These are phyloP conservation scores for Cladosporium colombiae DNA, from an alignment of 2,329 filamentous ascomycete genomes.

Conservation along the genomic window DNA sequence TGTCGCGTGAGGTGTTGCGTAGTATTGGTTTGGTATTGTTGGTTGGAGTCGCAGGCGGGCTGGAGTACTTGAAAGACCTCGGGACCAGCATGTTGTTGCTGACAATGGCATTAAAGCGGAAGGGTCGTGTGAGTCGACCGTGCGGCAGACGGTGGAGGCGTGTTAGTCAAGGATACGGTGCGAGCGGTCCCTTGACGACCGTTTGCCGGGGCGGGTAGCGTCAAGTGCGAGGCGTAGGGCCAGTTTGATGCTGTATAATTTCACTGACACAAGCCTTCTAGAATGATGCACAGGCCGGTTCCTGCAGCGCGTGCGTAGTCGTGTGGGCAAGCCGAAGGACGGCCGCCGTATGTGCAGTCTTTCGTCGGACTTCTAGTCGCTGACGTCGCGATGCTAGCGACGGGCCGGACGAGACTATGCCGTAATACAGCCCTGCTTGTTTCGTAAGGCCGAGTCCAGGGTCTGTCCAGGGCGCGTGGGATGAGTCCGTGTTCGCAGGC, in stretches of 20 bases:
- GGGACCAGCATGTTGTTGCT: constrained; percentile 46
- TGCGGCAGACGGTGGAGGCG: constrained; percentile 11
- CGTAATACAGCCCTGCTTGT: constrained; percentile 3
- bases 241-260: not conserved
- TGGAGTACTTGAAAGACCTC: constrained; percentile 46
- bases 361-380: constrained; percentile 9
- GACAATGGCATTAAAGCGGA: constrained; percentile 20
- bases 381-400: constrained; percentile 14
- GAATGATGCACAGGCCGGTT: constrained; percentile 20
- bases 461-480: constrained; percentile 13
- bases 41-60: constrained; percentile 35
- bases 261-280: constrained; percentile 13
- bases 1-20: constrained; percentile 13
- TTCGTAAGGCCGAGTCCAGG: constrained; percentile 11
- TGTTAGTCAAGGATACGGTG: constrained; percentile 16
- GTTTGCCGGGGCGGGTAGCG: constrained; percentile 16
- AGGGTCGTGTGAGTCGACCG: constrained; percentile 20
- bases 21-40: constrained; percentile 14
- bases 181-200: constrained; percentile 6
- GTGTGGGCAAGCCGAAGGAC: constrained; percentile 19
- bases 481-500: constrained; percentile 9
- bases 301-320: constrained; percentile 18
- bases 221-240: not conserved
- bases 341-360: constrained; percentile 8
- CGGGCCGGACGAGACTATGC: constrained; percentile 12